phyloP scores from a whole-genome alignment of 2,329 filamentous ascomycete genomes.

The Ophiocordyceps camponoti-rufipedis region DNA sequence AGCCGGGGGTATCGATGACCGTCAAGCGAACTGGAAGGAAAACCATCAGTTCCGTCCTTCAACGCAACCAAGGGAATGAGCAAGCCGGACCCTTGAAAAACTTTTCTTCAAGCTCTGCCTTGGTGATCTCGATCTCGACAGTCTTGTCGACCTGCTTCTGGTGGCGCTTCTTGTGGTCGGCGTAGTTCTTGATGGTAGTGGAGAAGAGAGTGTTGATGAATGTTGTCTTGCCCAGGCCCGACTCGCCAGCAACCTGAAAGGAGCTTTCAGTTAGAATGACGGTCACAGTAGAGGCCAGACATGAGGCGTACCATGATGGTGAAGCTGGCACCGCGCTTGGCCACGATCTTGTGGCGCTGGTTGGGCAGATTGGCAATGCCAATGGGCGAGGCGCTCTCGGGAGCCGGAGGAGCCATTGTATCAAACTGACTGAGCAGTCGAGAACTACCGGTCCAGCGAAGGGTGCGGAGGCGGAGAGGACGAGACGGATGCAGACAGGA shows the following conservation, averaged over 20 bases:
- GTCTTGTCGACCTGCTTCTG: conserved; percentile 99
- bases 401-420: conserved; percentile 38
- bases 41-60: conserved; percentile 2
- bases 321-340: conserved; percentile 84
- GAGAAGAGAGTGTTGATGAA: conserved; percentile 99
- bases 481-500: conserved; percentile 1
- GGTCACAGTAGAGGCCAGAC: not conserved
- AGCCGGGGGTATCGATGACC: conserved; percentile 96
- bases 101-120: conserved; percentile 99
- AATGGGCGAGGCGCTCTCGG: conserved; percentile 48
- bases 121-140: conserved; percentile 99
- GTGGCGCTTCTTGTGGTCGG: conserved; percentile 97
- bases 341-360: conserved; percentile 59
- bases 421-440: conserved; percentile 1
- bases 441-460: not conserved
- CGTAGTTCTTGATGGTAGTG: conserved; percentile 99
- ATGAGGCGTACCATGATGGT: conserved; percentile 72
- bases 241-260: conserved; percentile 84
- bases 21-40: conserved; percentile 66
- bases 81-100: conserved; percentile 88
- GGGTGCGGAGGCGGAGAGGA: not conserved
- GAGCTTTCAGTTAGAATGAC: conserved; percentile 2
- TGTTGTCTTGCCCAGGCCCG: conserved; percentile 95
- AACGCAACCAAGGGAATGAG: not conserved
- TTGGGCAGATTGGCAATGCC: conserved; percentile 59